A percentile compares a stretch with the other conserved stretches of the same genome.
phyloP scores from a whole-genome alignment of 805 yeast genomes.

The Kuraishia floccosa region DNA sequence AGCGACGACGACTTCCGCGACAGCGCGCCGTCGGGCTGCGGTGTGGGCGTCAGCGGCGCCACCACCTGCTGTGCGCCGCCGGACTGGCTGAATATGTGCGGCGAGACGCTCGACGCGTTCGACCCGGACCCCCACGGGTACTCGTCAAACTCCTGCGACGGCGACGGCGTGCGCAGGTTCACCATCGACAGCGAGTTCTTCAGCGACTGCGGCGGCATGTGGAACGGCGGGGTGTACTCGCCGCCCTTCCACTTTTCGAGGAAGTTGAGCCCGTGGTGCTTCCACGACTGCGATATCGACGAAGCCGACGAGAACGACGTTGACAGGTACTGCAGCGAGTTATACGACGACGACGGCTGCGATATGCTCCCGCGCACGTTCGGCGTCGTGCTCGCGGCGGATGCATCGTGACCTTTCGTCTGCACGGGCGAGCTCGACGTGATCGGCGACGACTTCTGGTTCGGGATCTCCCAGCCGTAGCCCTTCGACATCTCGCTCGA shows the following conservation, averaged over 20 bases:
- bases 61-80: background rate
- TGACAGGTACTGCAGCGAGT: conserved; percentile 21
- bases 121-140: conserved; percentile 16
- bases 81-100: no score
- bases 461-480: conserved; percentile 35
- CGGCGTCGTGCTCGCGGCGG: background rate
- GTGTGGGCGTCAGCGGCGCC: background rate
- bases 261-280: conserved; percentile 28
- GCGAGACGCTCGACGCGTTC: no score
- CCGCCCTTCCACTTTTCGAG: conserved; percentile 32
- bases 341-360: conserved; percentile 21
- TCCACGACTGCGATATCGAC: conserved; percentile 27
- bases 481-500: background rate
- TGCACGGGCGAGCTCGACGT: conserved; percentile 10
- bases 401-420: background rate
- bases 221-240: background rate
- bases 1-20: background rate
- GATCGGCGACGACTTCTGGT: conserved; percentile 11
- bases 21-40: background rate
- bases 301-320: conserved; percentile 27
- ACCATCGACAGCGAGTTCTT: conserved; percentile 3
- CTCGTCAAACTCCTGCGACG: conserved; percentile 15
- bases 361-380: no score
- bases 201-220: background rate
- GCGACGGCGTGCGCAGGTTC: conserved; percentile 12